phyloP scores from a whole-genome alignment of 495 filamentous ascomycete genomes.

The Hypoxylon subgilvum region DNA sequence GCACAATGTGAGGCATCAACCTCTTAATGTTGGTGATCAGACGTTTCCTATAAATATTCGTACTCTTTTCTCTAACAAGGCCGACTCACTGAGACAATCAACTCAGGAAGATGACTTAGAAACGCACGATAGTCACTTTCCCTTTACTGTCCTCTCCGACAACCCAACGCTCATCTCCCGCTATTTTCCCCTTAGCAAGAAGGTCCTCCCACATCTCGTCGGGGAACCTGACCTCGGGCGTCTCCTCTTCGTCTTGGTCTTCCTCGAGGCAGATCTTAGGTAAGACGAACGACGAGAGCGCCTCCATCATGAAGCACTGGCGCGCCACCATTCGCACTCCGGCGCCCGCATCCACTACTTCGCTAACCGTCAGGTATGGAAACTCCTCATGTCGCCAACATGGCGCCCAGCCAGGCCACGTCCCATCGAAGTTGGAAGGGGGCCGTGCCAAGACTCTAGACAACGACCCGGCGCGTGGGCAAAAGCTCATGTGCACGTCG shows the following conservation, averaged over 20 bases:
- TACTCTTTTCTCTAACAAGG: too few species aligned
- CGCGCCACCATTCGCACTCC: constrained; percentile 63
- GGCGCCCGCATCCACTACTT: constrained; percentile 59
- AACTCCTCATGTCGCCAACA: constrained; percentile 64
- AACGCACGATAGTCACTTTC: constrained; percentile 62
- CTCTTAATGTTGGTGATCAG: too few species aligned
- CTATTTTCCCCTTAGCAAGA: constrained; percentile 60
- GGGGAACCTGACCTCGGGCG: constrained; percentile 46
- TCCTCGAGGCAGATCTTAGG: constrained; percentile 27
- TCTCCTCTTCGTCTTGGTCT: constrained; percentile 18
- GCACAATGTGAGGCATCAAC: too few species aligned
- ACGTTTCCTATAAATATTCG: too few species aligned
- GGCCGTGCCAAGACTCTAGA: constrained; percentile 8
- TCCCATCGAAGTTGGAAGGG: too few species aligned
- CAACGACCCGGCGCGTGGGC: constrained; percentile 48
- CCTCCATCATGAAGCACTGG: constrained; percentile 43
- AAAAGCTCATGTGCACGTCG: constrained; percentile 54
- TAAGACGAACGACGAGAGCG: constrained; percentile 33
- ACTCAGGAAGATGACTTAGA: too few species aligned
- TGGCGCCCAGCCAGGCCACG: constrained; percentile 52
- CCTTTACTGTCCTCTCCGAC: constrained; percentile 63
- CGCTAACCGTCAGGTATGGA: constrained; percentile 61
- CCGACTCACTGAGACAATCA: too few species aligned
- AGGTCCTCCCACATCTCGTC: constrained; percentile 60
- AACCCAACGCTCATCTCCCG: constrained; percentile 67